These are phyloP conservation scores for Knoxdaviesia proteae DNA, from an alignment of 2,329 filamentous ascomycete genomes.

Conservation along the genomic window DNA sequence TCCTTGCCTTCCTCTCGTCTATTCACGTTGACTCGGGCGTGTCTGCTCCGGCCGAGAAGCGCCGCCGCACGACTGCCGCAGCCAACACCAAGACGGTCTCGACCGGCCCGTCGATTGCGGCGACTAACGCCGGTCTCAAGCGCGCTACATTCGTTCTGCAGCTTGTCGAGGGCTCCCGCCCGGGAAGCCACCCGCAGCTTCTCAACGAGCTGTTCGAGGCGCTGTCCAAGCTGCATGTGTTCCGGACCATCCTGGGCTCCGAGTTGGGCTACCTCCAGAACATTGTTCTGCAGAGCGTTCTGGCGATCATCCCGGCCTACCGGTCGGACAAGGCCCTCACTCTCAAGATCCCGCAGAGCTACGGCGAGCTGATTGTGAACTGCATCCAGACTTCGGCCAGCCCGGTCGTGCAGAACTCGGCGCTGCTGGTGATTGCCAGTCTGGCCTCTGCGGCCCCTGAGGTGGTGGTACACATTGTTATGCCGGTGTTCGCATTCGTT, in stretches of 20 bases:
- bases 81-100: slow-evolving; percentile 20
- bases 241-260: slow-evolving; percentile 60
- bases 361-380: slow-evolving; percentile 79
- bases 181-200: slow-evolving; percentile 54
- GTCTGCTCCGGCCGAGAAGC: slow-evolving; percentile 55
- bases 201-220: slow-evolving; percentile 63
- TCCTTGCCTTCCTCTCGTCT: slow-evolving; percentile 51
- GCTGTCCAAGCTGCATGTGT: slow-evolving; percentile 71
- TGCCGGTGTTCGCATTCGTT: slow-evolving; percentile 99
- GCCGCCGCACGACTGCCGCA: slow-evolving; percentile 57
- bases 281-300: slow-evolving; percentile 59
- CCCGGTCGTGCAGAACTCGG: slow-evolving; percentile 82
- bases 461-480: slow-evolving; percentile 83
- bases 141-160: slow-evolving; percentile 77
- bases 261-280: slow-evolving; percentile 83
- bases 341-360: slow-evolving; percentile 49
- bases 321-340: slow-evolving; percentile 38
- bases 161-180: slow-evolving; percentile 61
- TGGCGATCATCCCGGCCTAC: slow-evolving; percentile 64
- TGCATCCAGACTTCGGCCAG: slow-evolving; percentile 83
- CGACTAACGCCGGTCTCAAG: slow-evolving; percentile 33
- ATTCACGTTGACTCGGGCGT: slow-evolving; percentile 56
- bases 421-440: slow-evolving; percentile 69
- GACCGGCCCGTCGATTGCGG: slow-evolving; percentile 1
- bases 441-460: slow-evolving; percentile 78